phyloP scores from a whole-genome alignment of 2,329 filamentous ascomycete genomes.

The Neopestalotiopsis sp. region DNA sequence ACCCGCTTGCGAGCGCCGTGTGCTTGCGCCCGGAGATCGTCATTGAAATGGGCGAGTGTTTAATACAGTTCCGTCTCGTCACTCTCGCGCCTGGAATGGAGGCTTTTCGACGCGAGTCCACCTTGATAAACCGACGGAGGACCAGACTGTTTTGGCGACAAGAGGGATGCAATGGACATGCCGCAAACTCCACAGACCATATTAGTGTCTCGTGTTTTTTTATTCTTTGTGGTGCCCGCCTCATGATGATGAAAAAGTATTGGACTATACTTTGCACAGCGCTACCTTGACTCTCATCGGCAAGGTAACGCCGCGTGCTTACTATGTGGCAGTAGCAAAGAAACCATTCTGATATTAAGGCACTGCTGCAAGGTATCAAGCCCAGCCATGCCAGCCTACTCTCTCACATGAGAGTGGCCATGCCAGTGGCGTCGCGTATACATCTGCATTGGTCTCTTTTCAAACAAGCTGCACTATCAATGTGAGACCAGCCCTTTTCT shows the following conservation, averaged over 20 bases:
- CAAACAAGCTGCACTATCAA: constrained; percentile 1
- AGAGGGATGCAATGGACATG: neutral
- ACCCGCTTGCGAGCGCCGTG: constrained; percentile 5
- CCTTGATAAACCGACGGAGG: neutral
- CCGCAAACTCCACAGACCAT: neutral
- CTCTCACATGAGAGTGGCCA: neutral
- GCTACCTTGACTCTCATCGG: neutral
- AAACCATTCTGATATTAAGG: neutral
- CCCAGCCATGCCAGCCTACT: too few relatives aligned
- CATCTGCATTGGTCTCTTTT: neutral
- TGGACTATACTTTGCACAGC: neutral
- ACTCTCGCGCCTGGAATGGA: constrained; percentile 2
- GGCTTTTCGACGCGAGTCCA: neutral
- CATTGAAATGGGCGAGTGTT: neutral
- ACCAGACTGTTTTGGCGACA: neutral
- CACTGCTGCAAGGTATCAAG: too few relatives aligned
- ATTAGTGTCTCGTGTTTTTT: constrained; percentile 3
- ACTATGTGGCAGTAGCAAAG: neutral
- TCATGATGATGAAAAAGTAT: neutral
- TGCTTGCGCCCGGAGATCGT: constrained; percentile 4
- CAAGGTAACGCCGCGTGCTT: neutral
- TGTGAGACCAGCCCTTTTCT: neutral
- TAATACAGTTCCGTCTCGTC: neutral
- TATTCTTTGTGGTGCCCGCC: neutral
- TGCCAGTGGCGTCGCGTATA: neutral